Evolutionary conservation across 495 filamentous ascomycete genomes (phyloP).

Genomic region (Jackrogersella multiformis): DNA sequence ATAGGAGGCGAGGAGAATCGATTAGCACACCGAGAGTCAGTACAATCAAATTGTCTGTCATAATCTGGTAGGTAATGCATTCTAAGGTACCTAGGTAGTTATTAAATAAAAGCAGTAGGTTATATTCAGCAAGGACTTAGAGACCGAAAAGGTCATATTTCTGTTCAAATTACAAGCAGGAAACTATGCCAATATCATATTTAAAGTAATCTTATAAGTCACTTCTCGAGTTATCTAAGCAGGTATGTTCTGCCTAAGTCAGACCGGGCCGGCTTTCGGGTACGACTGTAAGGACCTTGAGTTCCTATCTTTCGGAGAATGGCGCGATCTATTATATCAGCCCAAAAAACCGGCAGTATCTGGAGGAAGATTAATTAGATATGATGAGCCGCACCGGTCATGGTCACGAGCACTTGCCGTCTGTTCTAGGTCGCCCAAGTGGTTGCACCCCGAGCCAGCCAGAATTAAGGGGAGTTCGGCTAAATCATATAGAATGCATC

Average conservation of each 20-base stretch:
- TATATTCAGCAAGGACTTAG: neutral
- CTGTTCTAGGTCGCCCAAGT: constrained; percentile 29
- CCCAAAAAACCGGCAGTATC: constrained; percentile 28
- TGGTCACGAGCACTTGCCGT: constrained; percentile 24
- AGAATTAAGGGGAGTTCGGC: constrained; percentile 33
- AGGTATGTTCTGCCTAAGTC: constrained; percentile 37
- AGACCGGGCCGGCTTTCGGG: constrained; percentile 23
- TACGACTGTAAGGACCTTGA: constrained; percentile 2
- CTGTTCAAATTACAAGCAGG: neutral
- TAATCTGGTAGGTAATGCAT: neutral
- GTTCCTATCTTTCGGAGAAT: constrained; percentile 22
- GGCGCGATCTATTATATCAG: constrained; percentile 28
- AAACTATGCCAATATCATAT: neutral
- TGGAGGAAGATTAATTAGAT: constrained; percentile 14
- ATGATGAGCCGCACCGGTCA: constrained; percentile 22
- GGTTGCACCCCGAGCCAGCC: constrained; percentile 32
- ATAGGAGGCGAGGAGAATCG: neutral
- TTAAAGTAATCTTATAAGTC: neutral
- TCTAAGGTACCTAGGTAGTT: too few species aligned
- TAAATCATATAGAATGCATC: constrained; percentile 31
- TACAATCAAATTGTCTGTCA: neutral
- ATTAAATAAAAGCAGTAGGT: neutral
- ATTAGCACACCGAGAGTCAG: neutral
- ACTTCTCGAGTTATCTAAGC: constrained; percentile 9
- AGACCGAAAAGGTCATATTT: neutral